phyloP scores from a whole-genome alignment of 352 stramenopile genomes.

The Phytopythium delawarense region DNA sequence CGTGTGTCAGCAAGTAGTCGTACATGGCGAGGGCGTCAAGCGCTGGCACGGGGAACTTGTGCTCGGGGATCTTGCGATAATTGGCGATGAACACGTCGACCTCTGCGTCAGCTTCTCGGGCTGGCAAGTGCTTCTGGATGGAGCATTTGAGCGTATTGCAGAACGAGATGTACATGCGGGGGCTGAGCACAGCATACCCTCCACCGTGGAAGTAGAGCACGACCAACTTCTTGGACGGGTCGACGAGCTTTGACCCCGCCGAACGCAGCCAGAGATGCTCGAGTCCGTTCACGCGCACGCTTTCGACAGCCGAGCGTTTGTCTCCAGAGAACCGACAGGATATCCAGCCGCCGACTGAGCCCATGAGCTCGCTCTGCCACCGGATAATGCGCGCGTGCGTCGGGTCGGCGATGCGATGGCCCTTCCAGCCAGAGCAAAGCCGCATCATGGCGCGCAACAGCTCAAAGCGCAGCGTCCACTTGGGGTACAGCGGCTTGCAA shows the following conservation, averaged over 20 bases:
- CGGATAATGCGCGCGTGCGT: slow-evolving; percentile 28
- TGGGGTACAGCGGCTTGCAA: slow-evolving; percentile 27
- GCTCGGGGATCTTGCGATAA: slow-evolving; percentile 46
- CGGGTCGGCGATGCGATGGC: slow-evolving; percentile 19
- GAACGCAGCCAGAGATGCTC: slow-evolving; percentile 39
- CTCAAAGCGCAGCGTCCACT: slow-evolving; percentile 48
- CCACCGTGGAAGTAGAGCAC: slow-evolving; percentile 42
- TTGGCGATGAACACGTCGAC: slow-evolving; percentile 46
- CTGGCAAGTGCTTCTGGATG: slow-evolving; percentile 21
- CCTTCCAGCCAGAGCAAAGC: slow-evolving; percentile 16
- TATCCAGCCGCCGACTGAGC: slow-evolving; percentile 23
- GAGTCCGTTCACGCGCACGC: slow-evolving; percentile 25
- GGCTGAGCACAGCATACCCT: slow-evolving; percentile 36
- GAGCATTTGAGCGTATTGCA: slow-evolving; percentile 22
- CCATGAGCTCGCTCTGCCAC: slow-evolving; percentile 24
- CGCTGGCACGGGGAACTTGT: slow-evolving; percentile 32
- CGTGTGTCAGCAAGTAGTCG: slow-evolving; percentile 30
- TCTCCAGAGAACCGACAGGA: slow-evolving; percentile 12
- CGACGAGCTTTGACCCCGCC: background rate
- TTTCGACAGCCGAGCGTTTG: slow-evolving; percentile 17
- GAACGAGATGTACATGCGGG: slow-evolving; percentile 36
- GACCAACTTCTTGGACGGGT: slow-evolving; percentile 16
- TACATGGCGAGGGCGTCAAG: slow-evolving; percentile 39
- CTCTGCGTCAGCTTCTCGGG: slow-evolving; percentile 8
- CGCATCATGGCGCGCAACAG: slow-evolving; percentile 23